These are phyloP conservation scores for Amylocarpus encephaloides DNA, from an alignment of 2,329 filamentous ascomycete genomes.

Conservation along the genomic window DNA sequence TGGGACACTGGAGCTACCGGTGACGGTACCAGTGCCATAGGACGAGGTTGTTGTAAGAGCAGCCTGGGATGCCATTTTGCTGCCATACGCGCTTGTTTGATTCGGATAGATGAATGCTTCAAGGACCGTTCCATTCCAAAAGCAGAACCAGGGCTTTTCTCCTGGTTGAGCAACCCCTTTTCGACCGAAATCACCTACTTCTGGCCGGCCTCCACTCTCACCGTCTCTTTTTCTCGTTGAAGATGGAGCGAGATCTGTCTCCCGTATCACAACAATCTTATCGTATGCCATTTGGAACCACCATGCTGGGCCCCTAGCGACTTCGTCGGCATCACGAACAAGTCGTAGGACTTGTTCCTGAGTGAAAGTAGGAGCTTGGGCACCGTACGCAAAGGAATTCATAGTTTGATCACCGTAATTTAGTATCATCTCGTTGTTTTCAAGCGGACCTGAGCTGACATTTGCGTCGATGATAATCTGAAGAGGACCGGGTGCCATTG, in stretches of 20 bases:
- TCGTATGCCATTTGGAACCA: constrained; percentile 58
- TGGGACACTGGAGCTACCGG: constrained; percentile 20
- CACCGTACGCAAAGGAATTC: constrained; percentile 49
- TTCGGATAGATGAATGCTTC: constrained; percentile 62
- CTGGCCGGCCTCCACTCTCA: neutral
- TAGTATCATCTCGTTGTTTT: constrained; percentile 30
- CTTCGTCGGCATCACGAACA: constrained; percentile 51
- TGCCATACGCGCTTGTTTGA: constrained; percentile 30
- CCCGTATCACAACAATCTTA: constrained; percentile 52
- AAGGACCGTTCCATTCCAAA: constrained; percentile 61
- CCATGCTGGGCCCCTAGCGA: constrained; percentile 52
- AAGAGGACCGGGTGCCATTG: constrained; percentile 14
- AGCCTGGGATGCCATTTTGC: neutral
- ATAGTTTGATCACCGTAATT: constrained; percentile 34
- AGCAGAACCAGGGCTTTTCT: constrained; percentile 62
- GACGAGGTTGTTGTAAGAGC: neutral
- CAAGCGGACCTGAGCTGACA: constrained; percentile 20
- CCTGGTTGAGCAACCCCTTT: constrained; percentile 41
- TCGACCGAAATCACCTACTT: constrained; percentile 3
- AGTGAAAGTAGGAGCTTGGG: constrained; percentile 49
- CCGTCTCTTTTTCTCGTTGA: neutral
- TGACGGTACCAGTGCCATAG: neutral
- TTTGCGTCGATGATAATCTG: constrained; percentile 20
- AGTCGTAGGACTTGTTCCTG: constrained; percentile 43
- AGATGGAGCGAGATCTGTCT: constrained; percentile 16